Evolutionary conservation across 441 rosid species (phyloP).

Genomic region (Erodium chrysanthum): DNA sequence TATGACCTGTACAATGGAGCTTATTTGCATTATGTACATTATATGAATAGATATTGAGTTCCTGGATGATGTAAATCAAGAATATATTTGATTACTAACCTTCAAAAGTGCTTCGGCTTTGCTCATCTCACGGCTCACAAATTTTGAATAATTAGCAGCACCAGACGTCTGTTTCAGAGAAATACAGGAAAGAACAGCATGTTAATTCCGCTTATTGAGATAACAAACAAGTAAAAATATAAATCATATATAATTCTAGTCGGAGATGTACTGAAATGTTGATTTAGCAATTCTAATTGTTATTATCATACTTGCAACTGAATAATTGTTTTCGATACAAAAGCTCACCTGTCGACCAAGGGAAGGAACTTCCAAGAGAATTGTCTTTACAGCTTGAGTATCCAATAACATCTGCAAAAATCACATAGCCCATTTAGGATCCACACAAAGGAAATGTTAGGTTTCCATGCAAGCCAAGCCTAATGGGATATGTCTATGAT

Average conservation of each 20-base stretch:
- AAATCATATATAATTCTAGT: too few relatives aligned
- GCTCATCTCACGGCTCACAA: slow-evolving; percentile 98
- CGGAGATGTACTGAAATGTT: too few relatives aligned
- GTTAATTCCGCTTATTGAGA: neutral
- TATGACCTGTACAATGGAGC: slow-evolving; percentile 49
- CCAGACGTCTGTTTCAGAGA: slow-evolving; percentile 46
- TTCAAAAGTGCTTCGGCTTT: slow-evolving; percentile 98
- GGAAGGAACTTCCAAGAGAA: slow-evolving; percentile 86
- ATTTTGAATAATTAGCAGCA: slow-evolving; percentile 83
- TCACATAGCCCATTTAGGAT: slow-evolving; percentile 12
- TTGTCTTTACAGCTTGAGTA: slow-evolving; percentile 94
- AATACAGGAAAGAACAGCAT: slow-evolving; percentile 3
- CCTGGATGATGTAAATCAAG: slow-evolving; percentile 7
- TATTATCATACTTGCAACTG: neutral
- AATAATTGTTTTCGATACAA: neutral
- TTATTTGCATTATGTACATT: neutral
- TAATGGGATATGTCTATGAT: neutral
- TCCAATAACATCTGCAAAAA: slow-evolving; percentile 84
- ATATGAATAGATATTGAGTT: neutral
- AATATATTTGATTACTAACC: slow-evolving; percentile 30
- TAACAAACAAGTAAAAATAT: too few relatives aligned
- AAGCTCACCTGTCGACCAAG: slow-evolving; percentile 78
- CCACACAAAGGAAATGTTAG: neutral
- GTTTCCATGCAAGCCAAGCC: neutral
- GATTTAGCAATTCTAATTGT: too few relatives aligned